Percentiles rank a stretch among this genome's conserved stretches.
Evolutionary conservation across 2,329 filamentous ascomycete genomes (phyloP).

Genomic region (Cytospora schulzeri): DNA sequence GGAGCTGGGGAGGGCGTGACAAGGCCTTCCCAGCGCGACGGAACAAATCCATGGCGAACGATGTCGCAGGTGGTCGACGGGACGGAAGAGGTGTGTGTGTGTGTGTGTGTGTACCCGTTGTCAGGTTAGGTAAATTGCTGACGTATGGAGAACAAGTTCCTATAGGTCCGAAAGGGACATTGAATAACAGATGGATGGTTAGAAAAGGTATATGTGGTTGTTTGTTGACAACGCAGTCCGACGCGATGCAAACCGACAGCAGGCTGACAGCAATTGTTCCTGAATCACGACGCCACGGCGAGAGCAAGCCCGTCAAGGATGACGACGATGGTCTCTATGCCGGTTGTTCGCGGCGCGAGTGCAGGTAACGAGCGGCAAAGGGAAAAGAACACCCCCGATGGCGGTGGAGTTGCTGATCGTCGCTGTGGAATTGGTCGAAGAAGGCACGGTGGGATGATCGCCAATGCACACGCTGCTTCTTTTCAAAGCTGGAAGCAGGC

Average conservation of each 20-base stretch:
- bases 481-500: background rate
- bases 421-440: background rate
- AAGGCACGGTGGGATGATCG: conserved; percentile 9
- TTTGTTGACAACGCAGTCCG: background rate
- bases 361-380: conserved; percentile 37
- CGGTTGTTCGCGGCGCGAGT: background rate
- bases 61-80: conserved; percentile 3
- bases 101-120: background rate
- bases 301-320: background rate
- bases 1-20: conserved; percentile 46
- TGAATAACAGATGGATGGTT: background rate
- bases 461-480: background rate
- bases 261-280: background rate
- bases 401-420: conserved; percentile 4
- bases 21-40: conserved; percentile 57
- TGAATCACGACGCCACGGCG: background rate
- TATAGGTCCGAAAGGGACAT: conserved; percentile 4
- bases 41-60: conserved; percentile 57
- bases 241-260: background rate
- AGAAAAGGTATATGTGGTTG: background rate
- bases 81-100: background rate
- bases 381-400: conserved; percentile 20
- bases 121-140: background rate
- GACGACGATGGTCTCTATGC: background rate
- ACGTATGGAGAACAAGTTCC: conserved; percentile 16